Evolutionary conservation across 805 yeast genomes (phyloP).

Genomic region (Yarrowia sp.): DNA sequence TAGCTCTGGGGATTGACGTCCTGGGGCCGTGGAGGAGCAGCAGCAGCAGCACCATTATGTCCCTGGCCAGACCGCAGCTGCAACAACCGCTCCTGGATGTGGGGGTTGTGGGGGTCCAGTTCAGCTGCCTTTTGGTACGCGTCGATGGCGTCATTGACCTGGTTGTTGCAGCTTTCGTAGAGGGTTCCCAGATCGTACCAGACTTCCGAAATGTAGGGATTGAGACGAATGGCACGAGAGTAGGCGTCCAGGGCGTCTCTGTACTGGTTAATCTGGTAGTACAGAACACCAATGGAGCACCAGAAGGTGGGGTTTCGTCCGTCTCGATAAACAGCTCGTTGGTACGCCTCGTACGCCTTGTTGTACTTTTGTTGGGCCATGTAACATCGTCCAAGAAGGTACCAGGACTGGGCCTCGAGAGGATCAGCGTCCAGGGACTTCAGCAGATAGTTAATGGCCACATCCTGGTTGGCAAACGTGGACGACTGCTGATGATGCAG

Average conservation of each 20-base stretch:
- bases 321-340: constrained; percentile 96
- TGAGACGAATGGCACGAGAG: constrained; percentile 90
- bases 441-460: constrained; percentile 74
- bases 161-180: constrained; percentile 96
- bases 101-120: constrained; percentile 90
- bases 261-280: constrained; percentile 93
- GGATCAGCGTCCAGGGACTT: constrained; percentile 88
- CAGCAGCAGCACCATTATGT: constrained; percentile 28
- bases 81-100: constrained; percentile 87
- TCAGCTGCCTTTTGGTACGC: constrained; percentile 96
- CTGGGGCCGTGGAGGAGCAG: constrained; percentile 54
- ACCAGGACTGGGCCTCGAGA: constrained; percentile 95
- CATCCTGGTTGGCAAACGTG: constrained; percentile 71
- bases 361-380: constrained; percentile 94
- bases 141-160: constrained; percentile 89
- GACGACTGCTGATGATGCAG: constrained; percentile 72
- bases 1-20: constrained; percentile 59
- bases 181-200: constrained; percentile 98
- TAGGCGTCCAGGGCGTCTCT: constrained; percentile 97
- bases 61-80: constrained; percentile 49
- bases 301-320: constrained; percentile 97
- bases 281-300: constrained; percentile 93
- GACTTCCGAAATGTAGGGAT: constrained; percentile 94
- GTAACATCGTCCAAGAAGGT: constrained; percentile 91
- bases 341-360: constrained; percentile 96